Percentiles rank a stretch among this genome's conserved stretches.
Conservation (phyloP, 768 basidiomycete genomes). For the Lentinula sp. region DNA sequence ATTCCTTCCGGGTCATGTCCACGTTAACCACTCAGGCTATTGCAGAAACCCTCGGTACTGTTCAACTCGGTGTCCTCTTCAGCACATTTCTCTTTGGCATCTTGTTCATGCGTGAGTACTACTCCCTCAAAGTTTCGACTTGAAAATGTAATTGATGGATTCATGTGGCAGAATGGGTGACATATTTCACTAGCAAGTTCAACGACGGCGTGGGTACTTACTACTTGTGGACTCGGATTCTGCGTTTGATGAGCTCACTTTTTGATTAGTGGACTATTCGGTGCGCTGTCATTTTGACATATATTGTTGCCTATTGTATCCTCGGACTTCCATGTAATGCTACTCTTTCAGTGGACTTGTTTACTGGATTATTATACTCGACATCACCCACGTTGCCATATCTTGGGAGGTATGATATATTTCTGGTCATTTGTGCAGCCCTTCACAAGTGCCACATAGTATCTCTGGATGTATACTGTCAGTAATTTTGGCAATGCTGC, state of each 20-base stretch:
- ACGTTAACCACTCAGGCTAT: neutral
- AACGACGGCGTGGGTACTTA: neutral
- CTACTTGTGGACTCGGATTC: neutral
- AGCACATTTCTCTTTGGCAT: neutral
- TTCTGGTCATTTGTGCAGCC: neutral
- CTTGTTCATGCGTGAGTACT: neutral
- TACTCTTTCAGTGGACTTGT: neutral
- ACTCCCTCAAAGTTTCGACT: neutral
- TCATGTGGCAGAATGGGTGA: neutral
- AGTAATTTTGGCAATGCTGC: neutral
- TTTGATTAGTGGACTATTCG: neutral
- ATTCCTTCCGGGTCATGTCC: neutral
- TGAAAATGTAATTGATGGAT: neutral
- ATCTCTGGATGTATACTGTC: neutral
- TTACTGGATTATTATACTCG: neutral
- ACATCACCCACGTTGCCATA: neutral
- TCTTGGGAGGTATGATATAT: neutral
- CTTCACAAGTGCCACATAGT: neutral
- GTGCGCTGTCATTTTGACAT: too few relatives aligned
- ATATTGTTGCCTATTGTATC: too few relatives aligned
- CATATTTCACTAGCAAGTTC: neutral
- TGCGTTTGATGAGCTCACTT: neutral
- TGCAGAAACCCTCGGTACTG: neutral
- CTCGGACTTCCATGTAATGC: too few relatives aligned
- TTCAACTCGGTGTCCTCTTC: neutral